Evolutionary conservation across 2,329 filamentous ascomycete genomes (phyloP).

Genomic region (Fusarium denticulatum): DNA sequence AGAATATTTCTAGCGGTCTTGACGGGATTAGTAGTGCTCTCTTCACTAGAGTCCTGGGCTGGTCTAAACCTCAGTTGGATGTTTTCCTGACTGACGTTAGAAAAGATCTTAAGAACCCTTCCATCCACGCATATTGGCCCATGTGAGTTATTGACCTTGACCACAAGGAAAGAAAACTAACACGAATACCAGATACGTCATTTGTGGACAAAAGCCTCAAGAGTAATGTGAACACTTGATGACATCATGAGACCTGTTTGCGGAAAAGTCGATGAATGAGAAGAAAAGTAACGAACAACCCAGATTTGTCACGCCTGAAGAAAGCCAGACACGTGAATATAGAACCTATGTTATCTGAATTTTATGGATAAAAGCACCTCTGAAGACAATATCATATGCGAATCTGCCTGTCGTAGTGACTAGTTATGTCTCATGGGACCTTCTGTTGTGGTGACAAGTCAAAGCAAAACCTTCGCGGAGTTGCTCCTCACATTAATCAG

Average conservation of each 20-base stretch:
- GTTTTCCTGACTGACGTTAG: conserved; percentile 39
- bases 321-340: background rate
- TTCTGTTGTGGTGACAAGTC: background rate
- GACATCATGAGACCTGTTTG: background rate
- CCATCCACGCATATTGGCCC: conserved; percentile 44
- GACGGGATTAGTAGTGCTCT: conserved; percentile 42
- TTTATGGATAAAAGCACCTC: background rate
- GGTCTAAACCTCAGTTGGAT: conserved; percentile 39
- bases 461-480: background rate
- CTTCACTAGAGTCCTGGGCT: conserved; percentile 42
- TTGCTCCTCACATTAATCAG: background rate
- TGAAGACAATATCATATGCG: no score
- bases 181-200: background rate
- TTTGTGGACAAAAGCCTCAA: background rate
- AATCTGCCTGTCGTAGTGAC: no score
- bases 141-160: conserved; percentile 20
- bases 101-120: conserved; percentile 39
- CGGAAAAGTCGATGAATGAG: background rate
- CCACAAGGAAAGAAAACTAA: background rate
- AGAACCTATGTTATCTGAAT: background rate
- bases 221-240: background rate
- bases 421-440: background rate
- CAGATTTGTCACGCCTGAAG: background rate
- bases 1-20: conserved; percentile 33
- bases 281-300: background rate